Base-by-base conservation (phyloP, 2,329 filamentous ascomycete genomes). In the Huntiella decipiens region DNA sequence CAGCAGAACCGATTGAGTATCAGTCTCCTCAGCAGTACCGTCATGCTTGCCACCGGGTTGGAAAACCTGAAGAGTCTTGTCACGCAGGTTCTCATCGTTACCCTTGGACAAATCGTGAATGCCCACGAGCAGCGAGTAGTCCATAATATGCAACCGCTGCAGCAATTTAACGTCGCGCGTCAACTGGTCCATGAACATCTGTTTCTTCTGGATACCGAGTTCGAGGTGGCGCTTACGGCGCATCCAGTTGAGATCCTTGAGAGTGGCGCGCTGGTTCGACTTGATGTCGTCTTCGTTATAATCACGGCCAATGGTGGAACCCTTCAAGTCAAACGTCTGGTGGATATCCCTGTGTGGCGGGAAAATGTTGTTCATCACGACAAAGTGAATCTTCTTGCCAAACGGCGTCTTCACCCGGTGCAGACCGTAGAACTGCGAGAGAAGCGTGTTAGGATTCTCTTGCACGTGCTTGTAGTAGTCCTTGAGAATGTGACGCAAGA, bases 361-460 rank as follows among this genome's bases (percentile, higher is more conserved):
- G 57, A 98, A 98, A 12, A 98, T 73, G 61, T 98, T 98, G 68
- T 98, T 98, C 91, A 98, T 98, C 58, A 98, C 87, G 50, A 98
- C 91, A 55, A 98, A 98, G 62, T 98, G 91, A 46, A 96, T 95
- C 66, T 98, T 98, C 58, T 88, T 81, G 51, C 91, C 91, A 59
- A 94, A 96, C 0, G 88, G 86, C 68, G 95, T 92, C 71, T 98
- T 98, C 56, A 98, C 91, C 50, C 91, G 79, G 63, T 98, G 91
- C 13, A 98, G 70, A 42, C 91, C 91, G 58, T 96, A 98, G 58
- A 98, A 98, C 57, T 98, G 91, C 15, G 88, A 96, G 43, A 98
- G 78, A 19, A 98, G 71, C 0, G 92, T 98, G 63, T 98, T 94
- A 5, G 91, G 91, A 61, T 98, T 96, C 33, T 86, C 74, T 55